Percentiles rank a stretch among this genome's conserved stretches.
These are phyloP conservation scores for Septoria linicola DNA, from an alignment of 2,329 filamentous ascomycete species.

Conservation along the genomic window DNA sequence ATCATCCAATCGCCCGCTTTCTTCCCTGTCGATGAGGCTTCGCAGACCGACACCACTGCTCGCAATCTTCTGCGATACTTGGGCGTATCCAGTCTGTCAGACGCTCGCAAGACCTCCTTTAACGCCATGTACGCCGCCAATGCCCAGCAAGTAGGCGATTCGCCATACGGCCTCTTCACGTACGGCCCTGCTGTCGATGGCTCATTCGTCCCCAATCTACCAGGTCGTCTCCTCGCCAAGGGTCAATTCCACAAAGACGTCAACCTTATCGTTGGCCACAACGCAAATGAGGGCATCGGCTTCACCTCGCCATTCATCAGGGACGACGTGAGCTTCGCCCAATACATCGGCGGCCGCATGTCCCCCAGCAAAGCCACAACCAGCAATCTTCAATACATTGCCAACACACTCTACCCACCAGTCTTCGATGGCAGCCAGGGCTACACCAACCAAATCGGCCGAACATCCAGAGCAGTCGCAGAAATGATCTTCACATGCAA, in stretches of 20 bases:
- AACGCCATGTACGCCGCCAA: slow-evolving; percentile 45
- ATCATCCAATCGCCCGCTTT: slow-evolving; percentile 51
- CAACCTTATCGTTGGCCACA: slow-evolving; percentile 48
- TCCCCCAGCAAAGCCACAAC: slow-evolving; percentile 24
- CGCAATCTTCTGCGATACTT: slow-evolving; percentile 43
- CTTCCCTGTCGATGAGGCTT: slow-evolving; percentile 37
- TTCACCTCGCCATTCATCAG: slow-evolving; percentile 45
- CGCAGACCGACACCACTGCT: slow-evolving; percentile 42
- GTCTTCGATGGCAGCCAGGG: slow-evolving; percentile 31
- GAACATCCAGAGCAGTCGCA: slow-evolving; percentile 44
- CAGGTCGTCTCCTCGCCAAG: slow-evolving; percentile 46
- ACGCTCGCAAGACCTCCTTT: slow-evolving; percentile 46
- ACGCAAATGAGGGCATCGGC: slow-evolving; percentile 46
- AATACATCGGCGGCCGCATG: slow-evolving; percentile 31
- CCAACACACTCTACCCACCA: slow-evolving; percentile 49
- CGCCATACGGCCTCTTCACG: slow-evolving; percentile 47
- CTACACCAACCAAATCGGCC: slow-evolving; percentile 49
- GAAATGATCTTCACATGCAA: slow-evolving; percentile 54
- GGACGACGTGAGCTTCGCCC: slow-evolving; percentile 38
- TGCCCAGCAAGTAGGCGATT: slow-evolving; percentile 41
- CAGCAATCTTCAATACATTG: slow-evolving; percentile 43
- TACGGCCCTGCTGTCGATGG: slow-evolving; percentile 51
- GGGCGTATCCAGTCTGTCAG: slow-evolving; percentile 47
- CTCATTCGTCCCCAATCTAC: slow-evolving; percentile 48
- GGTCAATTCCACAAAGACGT: slow-evolving; percentile 48